A percentile compares a stretch with the other conserved stretches of the same genome.
phyloP scores from a whole-genome alignment of 2,329 filamentous ascomycete species.

The Achaetomium macrosporum region DNA sequence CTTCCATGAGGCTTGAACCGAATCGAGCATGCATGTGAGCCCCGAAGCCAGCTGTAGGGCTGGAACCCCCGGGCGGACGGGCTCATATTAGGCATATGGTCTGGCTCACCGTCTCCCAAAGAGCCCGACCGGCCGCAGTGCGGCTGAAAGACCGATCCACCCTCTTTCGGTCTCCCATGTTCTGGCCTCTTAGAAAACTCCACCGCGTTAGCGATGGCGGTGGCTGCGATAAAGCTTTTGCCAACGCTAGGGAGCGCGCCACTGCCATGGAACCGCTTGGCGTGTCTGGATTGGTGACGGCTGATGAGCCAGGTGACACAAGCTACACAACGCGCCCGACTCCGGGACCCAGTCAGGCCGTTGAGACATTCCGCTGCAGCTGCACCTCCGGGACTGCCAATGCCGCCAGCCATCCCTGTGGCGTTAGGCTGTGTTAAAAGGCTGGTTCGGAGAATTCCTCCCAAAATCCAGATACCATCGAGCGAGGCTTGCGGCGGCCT shows the following conservation, averaged over 20 bases:
- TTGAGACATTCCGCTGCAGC: neutral
- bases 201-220: conserved; percentile 9
- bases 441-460: neutral
- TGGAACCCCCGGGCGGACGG: neutral
- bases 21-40: conserved; percentile 10
- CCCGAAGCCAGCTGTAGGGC: neutral
- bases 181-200: neutral
- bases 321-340: neutral
- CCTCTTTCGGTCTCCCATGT: conserved; percentile 2
- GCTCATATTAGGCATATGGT: conserved; percentile 18
- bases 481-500: neutral
- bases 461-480: too few relatives aligned
- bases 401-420: neutral
- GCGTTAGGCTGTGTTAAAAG: neutral
- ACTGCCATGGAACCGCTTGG: neutral
- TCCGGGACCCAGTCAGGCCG: neutral
- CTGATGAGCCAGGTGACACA: neutral
- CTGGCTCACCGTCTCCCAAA: conserved; percentile 1
- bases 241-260: conserved; percentile 1
- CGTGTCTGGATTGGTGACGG: conserved; percentile 19
- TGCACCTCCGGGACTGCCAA: neutral
- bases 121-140: conserved; percentile 21
- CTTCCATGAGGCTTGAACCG: neutral
- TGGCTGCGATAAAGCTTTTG: conserved; percentile 9
- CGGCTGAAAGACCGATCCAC: conserved; percentile 19